A percentile compares a stretch with the other conserved stretches of the same genome.
These are phyloP conservation scores for Fonsecaea erecta DNA, from an alignment of 2,329 filamentous ascomycete genomes.

Conservation along the genomic window DNA sequence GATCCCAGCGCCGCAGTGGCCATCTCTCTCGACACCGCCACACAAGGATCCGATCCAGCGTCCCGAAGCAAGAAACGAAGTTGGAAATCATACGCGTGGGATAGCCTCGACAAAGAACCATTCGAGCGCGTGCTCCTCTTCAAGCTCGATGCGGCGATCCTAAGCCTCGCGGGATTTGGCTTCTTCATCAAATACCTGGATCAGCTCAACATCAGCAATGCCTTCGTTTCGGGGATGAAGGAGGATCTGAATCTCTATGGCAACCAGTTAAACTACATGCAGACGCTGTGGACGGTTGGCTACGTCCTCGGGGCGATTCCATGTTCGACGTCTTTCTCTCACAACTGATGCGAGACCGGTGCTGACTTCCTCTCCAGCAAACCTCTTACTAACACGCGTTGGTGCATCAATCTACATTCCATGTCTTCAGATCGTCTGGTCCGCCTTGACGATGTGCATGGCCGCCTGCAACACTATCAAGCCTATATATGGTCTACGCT, in stretches of 20 bases:
- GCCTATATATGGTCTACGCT: conserved; percentile 9
- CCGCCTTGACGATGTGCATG: conserved; percentile 37
- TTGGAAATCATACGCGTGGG: conserved; percentile 51
- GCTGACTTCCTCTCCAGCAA: neutral
- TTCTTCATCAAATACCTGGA: conserved; percentile 39
- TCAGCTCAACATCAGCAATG: conserved; percentile 36
- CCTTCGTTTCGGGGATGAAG: conserved; percentile 44
- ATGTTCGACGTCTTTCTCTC: neutral
- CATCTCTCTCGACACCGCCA: neutral
- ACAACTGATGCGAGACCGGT: too few species aligned
- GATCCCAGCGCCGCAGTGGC: neutral
- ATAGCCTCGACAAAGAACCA: conserved; percentile 57
- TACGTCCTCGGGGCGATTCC: conserved; percentile 57
- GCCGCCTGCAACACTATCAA: conserved; percentile 11
- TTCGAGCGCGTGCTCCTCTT: conserved; percentile 48
- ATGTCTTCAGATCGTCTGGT: conserved; percentile 41
- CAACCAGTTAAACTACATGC: conserved; percentile 55
- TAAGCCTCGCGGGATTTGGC: conserved; percentile 40
- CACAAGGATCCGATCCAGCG: too few species aligned
- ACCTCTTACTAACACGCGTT: neutral
- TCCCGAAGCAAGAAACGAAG: neutral
- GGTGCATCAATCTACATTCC: conserved; percentile 40
- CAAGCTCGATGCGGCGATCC: conserved; percentile 41
- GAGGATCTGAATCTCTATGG: conserved; percentile 55
- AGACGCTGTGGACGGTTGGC: conserved; percentile 50